Evolutionary conservation across 2,329 filamentous ascomycete genomes (phyloP).

Genomic region (Hirsutella thompsonii): DNA sequence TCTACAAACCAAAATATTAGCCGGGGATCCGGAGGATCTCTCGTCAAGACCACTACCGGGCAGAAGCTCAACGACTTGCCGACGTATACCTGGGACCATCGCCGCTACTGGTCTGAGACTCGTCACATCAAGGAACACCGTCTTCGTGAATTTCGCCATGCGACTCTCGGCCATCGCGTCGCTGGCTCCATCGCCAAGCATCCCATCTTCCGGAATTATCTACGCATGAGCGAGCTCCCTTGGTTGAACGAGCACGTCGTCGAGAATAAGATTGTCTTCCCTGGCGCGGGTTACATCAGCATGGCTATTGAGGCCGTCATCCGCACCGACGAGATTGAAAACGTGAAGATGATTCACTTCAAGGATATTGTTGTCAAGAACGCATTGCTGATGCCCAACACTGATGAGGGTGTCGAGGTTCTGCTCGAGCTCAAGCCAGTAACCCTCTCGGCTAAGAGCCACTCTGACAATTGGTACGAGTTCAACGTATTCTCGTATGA

Average conservation of each 20-base stretch:
- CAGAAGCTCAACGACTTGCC: slow-evolving; percentile 11
- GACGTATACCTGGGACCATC: slow-evolving; percentile 18
- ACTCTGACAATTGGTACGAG: slow-evolving; percentile 11
- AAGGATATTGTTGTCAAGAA: slow-evolving; percentile 11
- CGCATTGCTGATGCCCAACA: slow-evolving; percentile 10
- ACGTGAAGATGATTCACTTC: slow-evolving; percentile 7
- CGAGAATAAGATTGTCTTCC: slow-evolving; percentile 17
- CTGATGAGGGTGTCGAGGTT: slow-evolving; percentile 12
- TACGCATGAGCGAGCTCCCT: slow-evolving; percentile 15
- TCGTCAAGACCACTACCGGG: slow-evolving; percentile 6
- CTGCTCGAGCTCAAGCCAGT: slow-evolving; percentile 11
- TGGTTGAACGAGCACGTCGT: slow-evolving; percentile 23
- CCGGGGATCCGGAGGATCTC: slow-evolving; percentile 2
- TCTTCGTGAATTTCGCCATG: slow-evolving; percentile 11
- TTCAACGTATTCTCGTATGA: slow-evolving; percentile 14
- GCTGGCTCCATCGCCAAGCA: slow-evolving; percentile 11
- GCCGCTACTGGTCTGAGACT: slow-evolving; percentile 15
- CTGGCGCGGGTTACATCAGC: slow-evolving; percentile 20
- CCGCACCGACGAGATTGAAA: slow-evolving; percentile 6
- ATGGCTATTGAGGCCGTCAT: slow-evolving; percentile 17
- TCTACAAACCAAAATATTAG: slow-evolving; percentile 14
- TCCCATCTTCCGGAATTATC: slow-evolving; percentile 19
- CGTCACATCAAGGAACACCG: slow-evolving; percentile 11
- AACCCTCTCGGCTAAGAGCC: slow-evolving; percentile 8
- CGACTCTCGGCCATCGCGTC: slow-evolving; percentile 12